phyloP scores from a whole-genome alignment of 306 rosid genomes.

The Cicer chorassanicum region DNA sequence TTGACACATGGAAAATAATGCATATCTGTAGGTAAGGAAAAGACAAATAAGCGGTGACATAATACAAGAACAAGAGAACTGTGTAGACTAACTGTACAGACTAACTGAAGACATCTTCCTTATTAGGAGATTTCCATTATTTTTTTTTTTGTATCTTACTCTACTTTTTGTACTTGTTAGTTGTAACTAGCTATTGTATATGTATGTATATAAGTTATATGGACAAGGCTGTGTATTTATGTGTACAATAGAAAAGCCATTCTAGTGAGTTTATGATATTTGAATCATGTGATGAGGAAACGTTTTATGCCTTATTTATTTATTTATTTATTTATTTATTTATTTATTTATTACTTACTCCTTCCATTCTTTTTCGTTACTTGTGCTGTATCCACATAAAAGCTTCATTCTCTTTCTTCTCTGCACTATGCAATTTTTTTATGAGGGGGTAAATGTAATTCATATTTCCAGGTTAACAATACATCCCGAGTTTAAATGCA shows the following conservation, averaged over 20 bases:
- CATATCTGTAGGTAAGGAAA: slow-evolving; percentile 67
- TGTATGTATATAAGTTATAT: neutral
- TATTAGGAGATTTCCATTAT: slow-evolving; percentile 32
- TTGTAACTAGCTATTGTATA: slow-evolving; percentile 32
- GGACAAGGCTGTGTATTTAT: slow-evolving; percentile 23
- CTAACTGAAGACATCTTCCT: slow-evolving; percentile 48
- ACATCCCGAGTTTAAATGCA: neutral
- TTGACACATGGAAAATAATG: slow-evolving; percentile 42
- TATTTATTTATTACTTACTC: too few species aligned
- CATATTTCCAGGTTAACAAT: neutral
- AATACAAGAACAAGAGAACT: neutral
- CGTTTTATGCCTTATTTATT: neutral
- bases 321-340: neutral
- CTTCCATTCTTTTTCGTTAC: neutral
- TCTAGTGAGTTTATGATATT: slow-evolving; percentile 20
- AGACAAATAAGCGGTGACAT: slow-evolving; percentile 63
- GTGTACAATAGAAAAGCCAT: slow-evolving; percentile 31
- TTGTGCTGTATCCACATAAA: neutral
- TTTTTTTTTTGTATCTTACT: slow-evolving; percentile 44
- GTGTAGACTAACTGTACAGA: slow-evolving; percentile 43
- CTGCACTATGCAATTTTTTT: neutral
- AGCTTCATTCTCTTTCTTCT: neutral
- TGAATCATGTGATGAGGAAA: slow-evolving; percentile 15
- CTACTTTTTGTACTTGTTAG: slow-evolving; percentile 37
- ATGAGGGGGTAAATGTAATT: neutral